These are phyloP conservation scores for Cymodocea nodosa DNA, from an alignment of 116 monocot species.

Conservation along the genomic window DNA sequence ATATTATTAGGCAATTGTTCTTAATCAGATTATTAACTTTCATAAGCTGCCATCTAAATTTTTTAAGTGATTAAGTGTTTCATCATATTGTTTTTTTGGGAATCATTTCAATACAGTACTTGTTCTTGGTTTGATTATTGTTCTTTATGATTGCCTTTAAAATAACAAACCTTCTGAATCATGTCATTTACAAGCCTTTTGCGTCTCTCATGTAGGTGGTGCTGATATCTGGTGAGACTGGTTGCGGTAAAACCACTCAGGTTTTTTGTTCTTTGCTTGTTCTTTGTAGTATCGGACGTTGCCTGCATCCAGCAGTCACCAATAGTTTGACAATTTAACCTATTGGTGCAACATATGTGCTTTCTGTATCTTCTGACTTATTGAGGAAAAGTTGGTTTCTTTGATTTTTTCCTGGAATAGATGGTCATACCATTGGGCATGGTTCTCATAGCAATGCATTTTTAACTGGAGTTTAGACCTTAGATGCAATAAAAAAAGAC, in stretches of 20 bases:
- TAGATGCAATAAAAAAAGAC: too few species aligned
- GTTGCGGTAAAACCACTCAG: constrained; percentile 99
- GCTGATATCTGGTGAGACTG: constrained; percentile 90
- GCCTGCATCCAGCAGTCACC: not conserved
- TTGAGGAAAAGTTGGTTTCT: too few species aligned
- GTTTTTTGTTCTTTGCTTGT: constrained; percentile 42
- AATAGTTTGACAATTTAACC: not conserved
- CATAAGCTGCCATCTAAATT: too few species aligned
- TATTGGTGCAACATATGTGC: not conserved
- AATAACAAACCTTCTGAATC: not conserved
- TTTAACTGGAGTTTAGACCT: too few species aligned
- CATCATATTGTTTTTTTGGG: too few species aligned
- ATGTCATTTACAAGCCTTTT: constrained; percentile 2
- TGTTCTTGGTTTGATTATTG: not conserved
- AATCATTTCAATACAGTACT: too few species aligned
- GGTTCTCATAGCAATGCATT: too few species aligned
- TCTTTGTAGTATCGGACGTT: constrained; percentile 22
- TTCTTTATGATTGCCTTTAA: not conserved
- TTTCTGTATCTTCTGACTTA: not conserved
- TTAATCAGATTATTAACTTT: too few species aligned
- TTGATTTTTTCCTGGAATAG: too few species aligned
- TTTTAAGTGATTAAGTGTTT: too few species aligned
- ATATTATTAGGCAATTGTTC: too few species aligned
- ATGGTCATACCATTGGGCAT: too few species aligned
- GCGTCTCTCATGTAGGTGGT: constrained; percentile 46